phyloP scores from a whole-genome alignment of 805 yeast genomes.

The Cyberlindnera suaveolens region DNA sequence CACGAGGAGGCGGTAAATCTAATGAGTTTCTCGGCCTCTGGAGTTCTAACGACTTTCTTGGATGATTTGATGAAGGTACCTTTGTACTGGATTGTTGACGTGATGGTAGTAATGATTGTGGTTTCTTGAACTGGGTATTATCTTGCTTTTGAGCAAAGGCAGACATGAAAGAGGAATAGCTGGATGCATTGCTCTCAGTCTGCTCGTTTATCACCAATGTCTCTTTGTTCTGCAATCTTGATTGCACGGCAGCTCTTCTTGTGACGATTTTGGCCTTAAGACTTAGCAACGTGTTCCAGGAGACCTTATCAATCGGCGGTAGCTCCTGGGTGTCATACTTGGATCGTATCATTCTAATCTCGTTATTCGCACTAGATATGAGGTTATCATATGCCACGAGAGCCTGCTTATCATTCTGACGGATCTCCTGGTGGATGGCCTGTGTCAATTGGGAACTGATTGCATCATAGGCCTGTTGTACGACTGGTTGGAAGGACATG shows the following conservation, averaged over 20 bases:
- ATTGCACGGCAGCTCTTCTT: slow-evolving; percentile 9
- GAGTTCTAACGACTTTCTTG: slow-evolving; percentile 12
- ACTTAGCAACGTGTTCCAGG: slow-evolving; percentile 12
- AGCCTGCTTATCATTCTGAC: slow-evolving; percentile 17
- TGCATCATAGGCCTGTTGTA: slow-evolving; percentile 2
- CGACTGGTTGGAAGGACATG: slow-evolving; percentile 5
- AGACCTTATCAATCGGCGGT: slow-evolving; percentile 9
- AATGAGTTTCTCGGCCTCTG: slow-evolving; percentile 10
- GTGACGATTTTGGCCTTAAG: slow-evolving; percentile 14
- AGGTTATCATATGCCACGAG: slow-evolving; percentile 9
- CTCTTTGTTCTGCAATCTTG: slow-evolving; percentile 10
- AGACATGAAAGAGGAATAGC: slow-evolving; percentile 21
- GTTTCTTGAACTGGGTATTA: not conserved
- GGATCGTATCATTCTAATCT: slow-evolving; percentile 2
- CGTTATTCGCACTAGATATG: slow-evolving; percentile 7
- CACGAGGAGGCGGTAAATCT: slow-evolving; percentile 14
- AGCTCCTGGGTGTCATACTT: slow-evolving; percentile 3
- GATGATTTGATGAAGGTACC: not conserved
- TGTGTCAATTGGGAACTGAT: slow-evolving; percentile 4
- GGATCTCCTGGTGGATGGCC: slow-evolving; percentile 18
- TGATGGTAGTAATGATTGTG: not conserved
- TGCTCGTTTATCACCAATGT: slow-evolving; percentile 8
- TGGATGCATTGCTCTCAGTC: slow-evolving; percentile 14
- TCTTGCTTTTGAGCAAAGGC: slow-evolving; percentile 13
- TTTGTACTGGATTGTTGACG: not conserved